Percentiles rank a stretch among this genome's conserved stretches.
These are phyloP conservation scores for Gloeostereum incarnatum DNA, from an alignment of 768 basidiomycete species.

Conservation along the genomic window DNA sequence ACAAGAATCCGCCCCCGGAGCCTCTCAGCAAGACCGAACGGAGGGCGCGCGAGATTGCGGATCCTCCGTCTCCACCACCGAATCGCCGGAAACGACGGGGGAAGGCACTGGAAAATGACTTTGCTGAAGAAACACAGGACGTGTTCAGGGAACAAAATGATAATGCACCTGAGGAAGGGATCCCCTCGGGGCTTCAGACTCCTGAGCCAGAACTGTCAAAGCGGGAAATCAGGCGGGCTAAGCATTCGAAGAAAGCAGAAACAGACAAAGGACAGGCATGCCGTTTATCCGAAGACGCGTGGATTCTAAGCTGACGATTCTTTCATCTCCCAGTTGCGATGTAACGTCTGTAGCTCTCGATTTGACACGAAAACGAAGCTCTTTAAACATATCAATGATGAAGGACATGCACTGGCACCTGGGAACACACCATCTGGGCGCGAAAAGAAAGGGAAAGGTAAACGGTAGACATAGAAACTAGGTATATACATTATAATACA, in stretches of 20 bases:
- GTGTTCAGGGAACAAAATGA: no score
- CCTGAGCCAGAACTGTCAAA: slow-evolving; percentile 40
- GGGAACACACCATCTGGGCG: slow-evolving; percentile 21
- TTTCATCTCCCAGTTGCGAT: slow-evolving; percentile 21
- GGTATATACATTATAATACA: background rate
- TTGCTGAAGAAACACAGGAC: slow-evolving; percentile 14
- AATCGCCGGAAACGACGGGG: slow-evolving; percentile 1
- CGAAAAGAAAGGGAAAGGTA: slow-evolving; percentile 28
- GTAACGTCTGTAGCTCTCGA: slow-evolving; percentile 56
- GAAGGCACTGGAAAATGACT: slow-evolving; percentile 4
- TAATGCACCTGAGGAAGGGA: no score
- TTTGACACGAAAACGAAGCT: slow-evolving; percentile 69
- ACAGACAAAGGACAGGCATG: slow-evolving; percentile 19
- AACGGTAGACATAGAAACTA: slow-evolving; percentile 12
- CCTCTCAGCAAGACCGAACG: no score
- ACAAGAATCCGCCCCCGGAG: no score
- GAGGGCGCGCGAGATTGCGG: no score
- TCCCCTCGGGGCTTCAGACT: slow-evolving; percentile 6
- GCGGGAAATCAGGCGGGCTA: slow-evolving; percentile 70
- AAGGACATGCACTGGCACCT: slow-evolving; percentile 57
- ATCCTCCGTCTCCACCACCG: background rate
- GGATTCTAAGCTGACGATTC: background rate
- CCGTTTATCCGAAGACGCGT: background rate
- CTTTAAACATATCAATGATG: slow-evolving; percentile 62
- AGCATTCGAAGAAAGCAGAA: slow-evolving; percentile 65